Evolutionary conservation across 768 basidiomycete genomes (phyloP).

Genomic region (Pleurotus eryngii): DNA sequence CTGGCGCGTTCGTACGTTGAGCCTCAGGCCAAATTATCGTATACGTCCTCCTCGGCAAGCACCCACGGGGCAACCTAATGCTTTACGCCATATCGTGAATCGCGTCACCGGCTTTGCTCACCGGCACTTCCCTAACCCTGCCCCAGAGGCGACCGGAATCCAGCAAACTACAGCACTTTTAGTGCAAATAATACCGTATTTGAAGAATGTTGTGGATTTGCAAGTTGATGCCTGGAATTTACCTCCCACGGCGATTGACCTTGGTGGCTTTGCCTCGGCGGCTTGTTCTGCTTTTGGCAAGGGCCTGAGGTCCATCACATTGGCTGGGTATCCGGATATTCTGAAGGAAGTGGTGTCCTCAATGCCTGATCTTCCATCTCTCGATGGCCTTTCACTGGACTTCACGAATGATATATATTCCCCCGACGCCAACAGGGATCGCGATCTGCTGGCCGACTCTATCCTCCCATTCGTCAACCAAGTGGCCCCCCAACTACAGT

Average conservation of each 20-base stretch:
- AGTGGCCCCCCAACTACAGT: conserved; percentile 29
- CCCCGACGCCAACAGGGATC: conserved; percentile 10
- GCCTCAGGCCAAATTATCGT: conserved; percentile 12
- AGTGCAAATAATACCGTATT: conserved; percentile 25
- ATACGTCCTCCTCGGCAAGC: conserved; percentile 9
- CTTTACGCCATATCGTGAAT: neutral
- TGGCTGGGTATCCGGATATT: conserved; percentile 35
- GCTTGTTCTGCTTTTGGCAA: conserved; percentile 39
- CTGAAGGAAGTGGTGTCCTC: conserved; percentile 31
- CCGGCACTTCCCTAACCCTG: conserved; percentile 4
- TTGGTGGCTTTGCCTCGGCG: conserved; percentile 28
- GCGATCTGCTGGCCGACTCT: conserved; percentile 22
- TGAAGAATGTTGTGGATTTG: conserved; percentile 30
- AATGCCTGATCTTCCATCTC: conserved; percentile 23
- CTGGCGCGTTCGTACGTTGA: conserved; percentile 19
- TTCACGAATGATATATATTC: conserved; percentile 30
- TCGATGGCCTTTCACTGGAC: conserved; percentile 36
- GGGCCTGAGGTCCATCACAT: conserved; percentile 29
- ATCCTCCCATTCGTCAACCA: conserved; percentile 40
- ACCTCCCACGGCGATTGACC: conserved; percentile 21
- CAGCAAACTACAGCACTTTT: conserved; percentile 25
- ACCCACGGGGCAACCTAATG: neutral
- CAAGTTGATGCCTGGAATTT: conserved; percentile 40
- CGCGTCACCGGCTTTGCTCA: neutral
- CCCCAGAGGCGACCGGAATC: conserved; percentile 11